Evolutionary conservation across 139 green algal genomes (phyloP).

Genomic region (Micractinium sp.): DNA sequence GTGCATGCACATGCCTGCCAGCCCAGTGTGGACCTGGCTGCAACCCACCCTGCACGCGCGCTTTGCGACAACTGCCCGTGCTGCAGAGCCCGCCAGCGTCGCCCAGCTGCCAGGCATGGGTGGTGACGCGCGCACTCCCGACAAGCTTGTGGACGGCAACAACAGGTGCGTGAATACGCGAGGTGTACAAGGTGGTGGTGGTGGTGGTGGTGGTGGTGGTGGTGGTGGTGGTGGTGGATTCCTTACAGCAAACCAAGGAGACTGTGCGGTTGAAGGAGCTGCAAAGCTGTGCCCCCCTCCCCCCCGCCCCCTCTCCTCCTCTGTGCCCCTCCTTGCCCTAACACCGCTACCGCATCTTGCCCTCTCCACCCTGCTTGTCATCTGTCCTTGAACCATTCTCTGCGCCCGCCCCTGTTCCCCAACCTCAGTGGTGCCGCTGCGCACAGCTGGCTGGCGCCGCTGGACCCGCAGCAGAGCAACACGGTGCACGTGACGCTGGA

Average conservation of each 20-base stretch:
- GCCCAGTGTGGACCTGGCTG: neutral
- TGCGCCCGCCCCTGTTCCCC: neutral
- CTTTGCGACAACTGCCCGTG: neutral
- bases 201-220: neutral
- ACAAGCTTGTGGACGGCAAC: constrained; percentile 41
- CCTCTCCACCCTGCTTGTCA: neutral
- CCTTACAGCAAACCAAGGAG: neutral
- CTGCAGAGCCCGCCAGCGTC: constrained; percentile 33
- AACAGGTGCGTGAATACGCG: constrained; percentile 31
- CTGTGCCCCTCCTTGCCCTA: neutral
- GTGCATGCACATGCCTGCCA: neutral
- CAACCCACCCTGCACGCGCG: neutral
- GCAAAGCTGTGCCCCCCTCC: neutral
- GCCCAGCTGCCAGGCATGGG: constrained; percentile 42
- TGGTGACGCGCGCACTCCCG: constrained; percentile 36
- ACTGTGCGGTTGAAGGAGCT: no score
- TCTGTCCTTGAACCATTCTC: neutral
- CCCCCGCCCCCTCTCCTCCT: no score
- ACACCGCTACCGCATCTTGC: no score
- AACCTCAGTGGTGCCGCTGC: constrained; percentile 5
- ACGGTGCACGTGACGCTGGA: constrained; percentile 6
- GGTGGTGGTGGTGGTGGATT: neutral
- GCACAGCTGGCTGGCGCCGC: constrained; percentile 52
- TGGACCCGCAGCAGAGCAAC: constrained; percentile 1
- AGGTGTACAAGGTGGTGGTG: neutral